Evolutionary conservation across 2,329 filamentous ascomycete genomes (phyloP), one percentile per base, ranked within the genome.

Genomic region (Claviceps africana): DNA sequence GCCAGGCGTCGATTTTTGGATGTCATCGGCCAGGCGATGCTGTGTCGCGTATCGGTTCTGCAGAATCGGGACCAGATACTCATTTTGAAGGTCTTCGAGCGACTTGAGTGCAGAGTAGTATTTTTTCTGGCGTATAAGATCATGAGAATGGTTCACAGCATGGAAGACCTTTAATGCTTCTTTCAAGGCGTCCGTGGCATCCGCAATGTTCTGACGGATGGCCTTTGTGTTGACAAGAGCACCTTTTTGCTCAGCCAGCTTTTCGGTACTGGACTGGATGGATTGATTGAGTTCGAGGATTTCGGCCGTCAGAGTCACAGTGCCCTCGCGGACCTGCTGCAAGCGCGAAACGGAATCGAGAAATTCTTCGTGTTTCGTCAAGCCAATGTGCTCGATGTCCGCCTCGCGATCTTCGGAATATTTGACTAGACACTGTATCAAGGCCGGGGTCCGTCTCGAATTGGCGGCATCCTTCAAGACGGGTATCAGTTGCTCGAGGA

Each of bases 301-400:
- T 66, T 98, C 91, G 40, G 85, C 80, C 1, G 91, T 97, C 62
- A 98, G 73, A 46, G 80, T 77, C 42, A 95, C 88, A 0, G 91
- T 97, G 42, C 88, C 89, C 67, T 96, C 88, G 51, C 91, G 85
- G 50, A 97, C 89, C 54, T 82, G 80, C 60, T 97, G 86, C n/a
- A 98, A 79, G 64, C 94, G 88, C 62, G 93, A 94, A 59, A 98
- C 89, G 0, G 91, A 96, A 57, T 81, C 82, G 35, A 97, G 84
- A 63, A 98, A 98, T 62, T 96, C 93, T 64, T 97, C 91, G 63
- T 98, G 93, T 62, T 96, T 95, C 11, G 87, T 91, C 61, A 95
- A 83, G 60, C 93, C 95, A 60, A 97, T 94, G 22, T 81, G 81
- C 70, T 98, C 93, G 58, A 98, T 97, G 61, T 97, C 90, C 15